Base-by-base conservation (phyloP, 306 rosid species). In the Phaseolus lunatus region DNA sequence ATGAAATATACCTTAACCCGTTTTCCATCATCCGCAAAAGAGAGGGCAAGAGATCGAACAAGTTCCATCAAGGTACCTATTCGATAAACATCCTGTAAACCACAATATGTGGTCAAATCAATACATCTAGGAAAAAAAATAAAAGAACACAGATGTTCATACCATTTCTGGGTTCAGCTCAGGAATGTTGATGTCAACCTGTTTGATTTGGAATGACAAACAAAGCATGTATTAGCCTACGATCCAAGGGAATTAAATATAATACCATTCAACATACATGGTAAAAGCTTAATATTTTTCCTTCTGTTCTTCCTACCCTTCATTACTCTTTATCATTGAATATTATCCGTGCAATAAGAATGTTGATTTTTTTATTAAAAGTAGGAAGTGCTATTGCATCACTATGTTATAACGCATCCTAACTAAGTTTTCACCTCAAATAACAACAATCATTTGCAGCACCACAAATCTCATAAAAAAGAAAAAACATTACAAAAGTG, bases 131-230 rank as follows among this genome's bases (percentile, higher is more conserved):
- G 70, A 62, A 54, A 61, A 54, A 31, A 63, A 65, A 48, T 11
- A 33, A 69, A 31, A 67, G 59, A n/a, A 56, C 23, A 48, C 83
- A 19, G 44, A 63, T 33, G 20, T 27, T 20, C 84, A 58, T 86
- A 95, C 98, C 98, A 88, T 90, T 83, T 95, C 97, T 23, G 98
- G 96, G 81, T 95, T 95, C 83, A 95, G 85, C 82, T 92, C 98
- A 26, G 97, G 97, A 77, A 95, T 95, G 89, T 92, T 90, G 69
- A 84, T 95, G 84, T 95, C 96, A 81, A 95, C 98, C 97, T 95
- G 88, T 73, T 72, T 52, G 54, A 72, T 85, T 78, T 62, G 72
- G 72, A 81, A 80, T 26, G 65, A 84, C 54, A 81, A 78, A 87
- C 31, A 31, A 73, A 41, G 43, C 35, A 69, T 20, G 63, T 52